These are phyloP conservation scores for Xylaria sp. DNA, from an alignment of 2,329 filamentous ascomycete species.

Conservation along the genomic window DNA sequence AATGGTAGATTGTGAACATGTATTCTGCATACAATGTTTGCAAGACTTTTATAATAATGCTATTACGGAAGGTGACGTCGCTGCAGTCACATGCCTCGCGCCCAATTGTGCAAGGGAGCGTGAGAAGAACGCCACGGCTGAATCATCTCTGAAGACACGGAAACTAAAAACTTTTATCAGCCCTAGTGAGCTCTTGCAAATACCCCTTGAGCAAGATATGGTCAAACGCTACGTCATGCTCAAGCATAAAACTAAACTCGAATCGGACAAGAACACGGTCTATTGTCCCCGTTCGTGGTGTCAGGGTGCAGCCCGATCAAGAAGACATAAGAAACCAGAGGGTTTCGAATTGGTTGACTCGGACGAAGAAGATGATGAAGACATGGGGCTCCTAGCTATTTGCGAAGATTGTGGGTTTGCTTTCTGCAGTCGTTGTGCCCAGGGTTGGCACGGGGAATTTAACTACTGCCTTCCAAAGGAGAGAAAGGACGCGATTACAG, in stretches of 20 bases:
- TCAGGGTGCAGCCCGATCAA: slow-evolving; percentile 84
- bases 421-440: slow-evolving; percentile 76
- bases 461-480: slow-evolving; percentile 73
- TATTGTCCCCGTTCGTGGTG: slow-evolving; percentile 96
- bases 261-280: slow-evolving; percentile 89
- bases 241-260: slow-evolving; percentile 91
- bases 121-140: slow-evolving; percentile 47
- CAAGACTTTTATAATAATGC: slow-evolving; percentile 90
- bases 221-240: slow-evolving; percentile 89
- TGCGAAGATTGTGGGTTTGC: slow-evolving; percentile 91
- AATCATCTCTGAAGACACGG: slow-evolving; percentile 56
- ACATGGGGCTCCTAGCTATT: slow-evolving; percentile 75
- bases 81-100: slow-evolving; percentile 80
- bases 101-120: slow-evolving; percentile 79
- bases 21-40: slow-evolving; percentile 90
- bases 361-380: slow-evolving; percentile 60
- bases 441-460: slow-evolving; percentile 95
- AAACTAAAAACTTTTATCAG: slow-evolving; percentile 76
- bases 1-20: slow-evolving; percentile 85
- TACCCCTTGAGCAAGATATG: slow-evolving; percentile 74
- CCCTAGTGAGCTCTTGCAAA: slow-evolving; percentile 84
- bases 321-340: slow-evolving; percentile 75
- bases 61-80: slow-evolving; percentile 85
- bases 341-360: slow-evolving; percentile 71
- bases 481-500: slow-evolving; percentile 75